Percentiles rank a stretch among this genome's conserved stretches.
Evolutionary conservation across 2,329 filamentous ascomycete species (phyloP).

Genomic region (Microsporum audouinii): DNA sequence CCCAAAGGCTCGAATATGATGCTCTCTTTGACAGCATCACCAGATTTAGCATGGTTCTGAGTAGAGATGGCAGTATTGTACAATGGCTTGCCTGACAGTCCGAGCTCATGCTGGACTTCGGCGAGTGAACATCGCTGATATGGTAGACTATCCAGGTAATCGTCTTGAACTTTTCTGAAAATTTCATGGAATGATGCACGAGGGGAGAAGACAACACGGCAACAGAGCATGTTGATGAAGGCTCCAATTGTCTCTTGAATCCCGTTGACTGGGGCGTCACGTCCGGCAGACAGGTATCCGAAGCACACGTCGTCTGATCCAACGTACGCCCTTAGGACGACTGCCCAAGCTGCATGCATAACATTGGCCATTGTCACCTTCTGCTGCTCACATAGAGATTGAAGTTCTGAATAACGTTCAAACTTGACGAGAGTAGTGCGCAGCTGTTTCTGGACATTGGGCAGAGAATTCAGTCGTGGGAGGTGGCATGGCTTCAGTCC

Average conservation of each 20-base stretch:
- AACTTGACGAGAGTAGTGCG: slow-evolving; percentile 8
- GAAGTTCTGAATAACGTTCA: slow-evolving; percentile 8
- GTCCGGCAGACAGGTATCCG: slow-evolving; percentile 22
- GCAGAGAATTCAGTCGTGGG: slow-evolving; percentile 5
- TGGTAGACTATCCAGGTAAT: slow-evolving; percentile 12
- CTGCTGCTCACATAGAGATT: slow-evolving; percentile 10
- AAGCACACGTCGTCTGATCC: slow-evolving; percentile 22
- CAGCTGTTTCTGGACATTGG: slow-evolving; percentile 1
- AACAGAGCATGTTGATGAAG: slow-evolving; percentile 33
- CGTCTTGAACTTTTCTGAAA: slow-evolving; percentile 11
- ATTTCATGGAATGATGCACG: slow-evolving; percentile 7
- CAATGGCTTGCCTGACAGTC: slow-evolving; percentile 10
- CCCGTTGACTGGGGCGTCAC: slow-evolving; percentile 28
- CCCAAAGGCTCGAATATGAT: slow-evolving; percentile 11
- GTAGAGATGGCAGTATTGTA: slow-evolving; percentile 15
- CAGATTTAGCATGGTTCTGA: slow-evolving; percentile 11
- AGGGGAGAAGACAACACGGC: slow-evolving; percentile 12
- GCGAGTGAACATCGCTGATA: slow-evolving; percentile 14
- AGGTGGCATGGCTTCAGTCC: slow-evolving; percentile 18
- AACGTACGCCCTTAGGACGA: slow-evolving; percentile 16
- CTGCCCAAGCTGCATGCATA: slow-evolving; percentile 20
- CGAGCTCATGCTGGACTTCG: slow-evolving; percentile 11
- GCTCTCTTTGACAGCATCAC: slow-evolving; percentile 9
- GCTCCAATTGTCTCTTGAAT: slow-evolving; percentile 33
- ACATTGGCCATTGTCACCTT: slow-evolving; percentile 19